Conservation (phyloP, 805 yeast genomes). For the Candida insectorum region DNA sequence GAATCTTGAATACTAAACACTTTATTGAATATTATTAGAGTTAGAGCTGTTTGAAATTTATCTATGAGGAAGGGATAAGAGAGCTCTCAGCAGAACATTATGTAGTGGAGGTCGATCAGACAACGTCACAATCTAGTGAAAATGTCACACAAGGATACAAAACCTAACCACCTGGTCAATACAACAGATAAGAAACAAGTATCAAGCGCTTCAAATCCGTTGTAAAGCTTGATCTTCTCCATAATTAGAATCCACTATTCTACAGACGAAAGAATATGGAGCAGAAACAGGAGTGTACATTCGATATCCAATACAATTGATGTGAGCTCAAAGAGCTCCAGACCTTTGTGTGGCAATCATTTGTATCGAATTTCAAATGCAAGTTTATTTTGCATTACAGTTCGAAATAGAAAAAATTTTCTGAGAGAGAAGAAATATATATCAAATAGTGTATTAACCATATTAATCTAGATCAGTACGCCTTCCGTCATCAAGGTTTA, state of each 20-base stretch:
- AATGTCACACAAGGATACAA: constrained; percentile 13
- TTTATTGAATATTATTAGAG: too few relatives aligned
- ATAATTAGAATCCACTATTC: constrained; percentile 56
- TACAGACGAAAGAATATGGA: constrained; percentile 48
- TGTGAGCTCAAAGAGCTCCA: too few relatives aligned
- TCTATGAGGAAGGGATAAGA: neutral
- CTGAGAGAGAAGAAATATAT: too few relatives aligned
- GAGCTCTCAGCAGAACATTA: neutral
- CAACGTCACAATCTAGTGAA: neutral
- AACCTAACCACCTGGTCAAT: constrained; percentile 47
- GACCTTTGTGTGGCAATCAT: too few relatives aligned
- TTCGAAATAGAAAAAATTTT: too few relatives aligned
- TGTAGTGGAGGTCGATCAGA: constrained; percentile 17
- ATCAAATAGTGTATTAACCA: too few relatives aligned
- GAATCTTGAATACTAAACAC: too few relatives aligned
- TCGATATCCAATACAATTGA: too few relatives aligned
- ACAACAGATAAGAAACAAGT: constrained; percentile 36
- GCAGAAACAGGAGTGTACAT: constrained; percentile 59
- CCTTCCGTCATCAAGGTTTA: constrained; percentile 52
- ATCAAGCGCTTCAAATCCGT: constrained; percentile 42
- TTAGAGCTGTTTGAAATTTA: neutral
- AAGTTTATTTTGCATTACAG: too few relatives aligned
- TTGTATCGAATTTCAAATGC: too few relatives aligned
- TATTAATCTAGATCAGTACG: constrained; percentile 31
- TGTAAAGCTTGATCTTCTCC: constrained; percentile 60